These are phyloP conservation scores for Hymenoscyphus fructigenus DNA, from an alignment of 2,329 filamentous ascomycete species.

Conservation along the genomic window DNA sequence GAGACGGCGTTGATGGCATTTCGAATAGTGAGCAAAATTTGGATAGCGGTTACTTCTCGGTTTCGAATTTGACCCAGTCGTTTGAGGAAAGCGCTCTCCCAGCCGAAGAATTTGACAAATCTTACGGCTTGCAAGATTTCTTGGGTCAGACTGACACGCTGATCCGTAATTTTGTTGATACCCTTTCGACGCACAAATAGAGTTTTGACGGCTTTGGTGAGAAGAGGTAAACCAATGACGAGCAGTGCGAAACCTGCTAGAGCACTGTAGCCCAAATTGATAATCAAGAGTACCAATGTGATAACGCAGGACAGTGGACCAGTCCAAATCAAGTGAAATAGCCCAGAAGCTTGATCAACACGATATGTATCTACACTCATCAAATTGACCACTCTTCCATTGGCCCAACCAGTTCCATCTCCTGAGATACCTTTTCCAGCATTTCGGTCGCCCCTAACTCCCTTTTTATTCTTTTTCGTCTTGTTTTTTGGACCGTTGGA, in stretches of 20 bases:
- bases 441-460: slow-evolving; percentile 37
- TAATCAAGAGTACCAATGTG: slow-evolving; percentile 73
- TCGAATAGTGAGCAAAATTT: slow-evolving; percentile 71
- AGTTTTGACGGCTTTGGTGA: slow-evolving; percentile 74
- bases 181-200: slow-evolving; percentile 71
- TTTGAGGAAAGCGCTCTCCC: slow-evolving; percentile 84
- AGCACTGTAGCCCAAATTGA: slow-evolving; percentile 89
- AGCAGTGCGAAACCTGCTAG: slow-evolving; percentile 84
- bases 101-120: slow-evolving; percentile 96
- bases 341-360: slow-evolving; percentile 80
- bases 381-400: slow-evolving; percentile 85
- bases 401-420: slow-evolving; percentile 83
- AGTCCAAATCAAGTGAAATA: slow-evolving; percentile 92
- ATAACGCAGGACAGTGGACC: slow-evolving; percentile 76
- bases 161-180: slow-evolving; percentile 94
- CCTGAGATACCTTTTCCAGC: slow-evolving; percentile 52
- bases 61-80: slow-evolving; percentile 72
- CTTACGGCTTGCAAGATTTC: slow-evolving; percentile 88
- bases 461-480: slow-evolving; percentile 45
- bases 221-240: slow-evolving; percentile 71
- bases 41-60: slow-evolving; percentile 79
- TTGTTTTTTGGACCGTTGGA: slow-evolving; percentile 43
- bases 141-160: slow-evolving; percentile 85
- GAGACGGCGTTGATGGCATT: slow-evolving; percentile 66
- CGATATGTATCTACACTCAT: slow-evolving; percentile 97